These are phyloP conservation scores for Gymnopus androsaceus DNA, from an alignment of 1,284 basidiomycete genomes.

Conservation along the genomic window DNA sequence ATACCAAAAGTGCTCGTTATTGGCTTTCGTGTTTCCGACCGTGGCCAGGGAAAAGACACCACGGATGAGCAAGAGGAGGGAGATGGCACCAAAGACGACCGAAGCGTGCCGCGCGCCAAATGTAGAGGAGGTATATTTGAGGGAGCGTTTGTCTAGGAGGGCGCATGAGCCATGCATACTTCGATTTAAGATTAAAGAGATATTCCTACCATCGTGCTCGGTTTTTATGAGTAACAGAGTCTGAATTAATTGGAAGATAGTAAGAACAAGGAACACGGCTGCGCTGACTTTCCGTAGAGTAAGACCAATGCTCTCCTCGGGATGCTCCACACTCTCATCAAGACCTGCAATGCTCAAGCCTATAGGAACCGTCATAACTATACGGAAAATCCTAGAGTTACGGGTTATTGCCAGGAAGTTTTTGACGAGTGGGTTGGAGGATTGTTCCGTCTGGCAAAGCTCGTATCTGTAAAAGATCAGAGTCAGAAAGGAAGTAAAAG, in stretches of 20 bases:
- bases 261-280: conserved; percentile 47
- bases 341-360: conserved; percentile 35
- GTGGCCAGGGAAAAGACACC: conserved; percentile 44
- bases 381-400: conserved; percentile 30
- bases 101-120: conserved; percentile 37
- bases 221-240: conserved; percentile 34
- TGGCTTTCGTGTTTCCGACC: conserved; percentile 32
- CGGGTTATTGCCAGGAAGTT: conserved; percentile 24
- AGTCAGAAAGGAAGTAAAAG: neutral
- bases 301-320: conserved; percentile 17
- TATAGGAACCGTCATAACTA: conserved; percentile 22
- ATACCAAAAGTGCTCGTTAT: conserved; percentile 48
- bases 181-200: neutral
- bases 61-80: conserved; percentile 41
- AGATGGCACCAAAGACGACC: conserved; percentile 38
- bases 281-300: conserved; percentile 37
- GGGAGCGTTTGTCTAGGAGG: neutral
- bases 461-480: neutral
- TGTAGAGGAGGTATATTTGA: conserved; percentile 11
- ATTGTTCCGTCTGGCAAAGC: neutral
- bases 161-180: neutral
- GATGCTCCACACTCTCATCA: conserved; percentile 20
- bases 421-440: neutral
- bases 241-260: conserved; percentile 39
- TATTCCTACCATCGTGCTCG: conserved; percentile 14